Conservation (phyloP, 2,329 filamentous ascomycete genomes). For the Hymenoscyphus linearis region DNA sequence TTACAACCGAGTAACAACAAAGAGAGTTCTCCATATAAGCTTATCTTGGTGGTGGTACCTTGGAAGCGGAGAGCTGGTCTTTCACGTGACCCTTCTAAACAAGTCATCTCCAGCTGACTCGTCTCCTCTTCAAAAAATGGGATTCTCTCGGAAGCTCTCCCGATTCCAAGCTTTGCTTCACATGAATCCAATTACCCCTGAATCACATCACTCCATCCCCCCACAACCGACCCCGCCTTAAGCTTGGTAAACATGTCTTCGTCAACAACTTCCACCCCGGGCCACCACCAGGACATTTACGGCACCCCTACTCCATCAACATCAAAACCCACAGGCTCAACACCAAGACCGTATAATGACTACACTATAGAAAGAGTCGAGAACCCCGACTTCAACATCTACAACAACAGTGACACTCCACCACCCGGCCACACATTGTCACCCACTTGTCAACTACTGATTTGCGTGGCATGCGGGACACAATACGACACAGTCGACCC, state of each 20-base stretch:
- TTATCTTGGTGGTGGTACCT: not conserved
- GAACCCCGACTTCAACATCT: conserved; percentile 16
- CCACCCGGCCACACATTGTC: conserved; percentile 13
- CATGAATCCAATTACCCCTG: not conserved
- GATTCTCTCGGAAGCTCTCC: not conserved
- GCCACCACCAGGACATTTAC: not conserved
- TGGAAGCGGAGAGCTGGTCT: not conserved
- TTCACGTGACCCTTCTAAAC: not conserved
- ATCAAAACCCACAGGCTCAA: not conserved
- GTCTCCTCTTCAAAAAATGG: not conserved
- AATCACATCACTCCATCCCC: not conserved
- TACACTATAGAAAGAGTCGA: conserved; percentile 16
- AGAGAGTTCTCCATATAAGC: not conserved
- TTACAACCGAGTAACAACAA: no score
- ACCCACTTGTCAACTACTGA: conserved; percentile 37
- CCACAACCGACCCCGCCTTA: not conserved
- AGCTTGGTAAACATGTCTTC: not conserved
- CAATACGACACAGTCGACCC: conserved; percentile 55
- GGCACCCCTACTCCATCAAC: not conserved
- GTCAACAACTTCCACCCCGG: not conserved
- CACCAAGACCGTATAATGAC: conserved; percentile 1
- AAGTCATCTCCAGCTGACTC: not conserved
- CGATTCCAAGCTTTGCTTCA: not conserved
- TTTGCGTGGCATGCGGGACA: conserved; percentile 66
- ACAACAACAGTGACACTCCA: conserved; percentile 10